A percentile compares a stretch with the other conserved stretches of the same genome.
Evolutionary conservation across 495 filamentous ascomycete genomes (phyloP).

Genomic region (Aspergillus cavernicola): DNA sequence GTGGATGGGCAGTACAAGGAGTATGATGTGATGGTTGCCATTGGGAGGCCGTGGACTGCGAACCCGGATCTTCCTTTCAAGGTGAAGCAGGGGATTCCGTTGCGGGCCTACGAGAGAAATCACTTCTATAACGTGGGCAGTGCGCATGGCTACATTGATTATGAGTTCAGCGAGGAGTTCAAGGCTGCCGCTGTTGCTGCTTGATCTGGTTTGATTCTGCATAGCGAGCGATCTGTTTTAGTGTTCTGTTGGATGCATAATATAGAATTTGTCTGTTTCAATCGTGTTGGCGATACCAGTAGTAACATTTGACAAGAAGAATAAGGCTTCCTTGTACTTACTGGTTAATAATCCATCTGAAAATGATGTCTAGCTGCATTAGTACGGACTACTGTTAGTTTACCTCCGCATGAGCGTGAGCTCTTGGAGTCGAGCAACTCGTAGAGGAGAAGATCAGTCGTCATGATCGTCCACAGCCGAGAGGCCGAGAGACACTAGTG

Average conservation of each 20-base stretch:
- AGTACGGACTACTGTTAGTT: no score
- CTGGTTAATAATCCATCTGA: no score
- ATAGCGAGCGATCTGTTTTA: not conserved
- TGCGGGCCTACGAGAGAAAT: slow-evolving; percentile 53
- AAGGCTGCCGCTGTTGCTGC: slow-evolving; percentile 17
- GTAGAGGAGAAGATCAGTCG: no score
- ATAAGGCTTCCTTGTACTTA: no score
- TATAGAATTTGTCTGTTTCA: no score
- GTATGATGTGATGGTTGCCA: slow-evolving; percentile 50
- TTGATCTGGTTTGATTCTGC: not conserved
- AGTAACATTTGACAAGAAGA: no score
- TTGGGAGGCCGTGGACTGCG: slow-evolving; percentile 64
- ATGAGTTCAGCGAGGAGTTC: slow-evolving; percentile 41
- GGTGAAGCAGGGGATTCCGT: slow-evolving; percentile 51
- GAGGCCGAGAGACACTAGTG: no score
- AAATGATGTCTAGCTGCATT: no score
- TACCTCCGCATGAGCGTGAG: no score
- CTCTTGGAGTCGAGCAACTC: no score
- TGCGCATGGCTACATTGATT: slow-evolving; percentile 60
- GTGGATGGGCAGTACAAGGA: slow-evolving; percentile 53
- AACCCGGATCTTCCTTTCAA: slow-evolving; percentile 70
- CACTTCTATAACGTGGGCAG: slow-evolving; percentile 55
- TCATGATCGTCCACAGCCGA: no score
- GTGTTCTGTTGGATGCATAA: not conserved
- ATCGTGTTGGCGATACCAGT: no score